phyloP scores from a whole-genome alignment of 257 asterid species.

The Fraxinus quadrangulata region DNA sequence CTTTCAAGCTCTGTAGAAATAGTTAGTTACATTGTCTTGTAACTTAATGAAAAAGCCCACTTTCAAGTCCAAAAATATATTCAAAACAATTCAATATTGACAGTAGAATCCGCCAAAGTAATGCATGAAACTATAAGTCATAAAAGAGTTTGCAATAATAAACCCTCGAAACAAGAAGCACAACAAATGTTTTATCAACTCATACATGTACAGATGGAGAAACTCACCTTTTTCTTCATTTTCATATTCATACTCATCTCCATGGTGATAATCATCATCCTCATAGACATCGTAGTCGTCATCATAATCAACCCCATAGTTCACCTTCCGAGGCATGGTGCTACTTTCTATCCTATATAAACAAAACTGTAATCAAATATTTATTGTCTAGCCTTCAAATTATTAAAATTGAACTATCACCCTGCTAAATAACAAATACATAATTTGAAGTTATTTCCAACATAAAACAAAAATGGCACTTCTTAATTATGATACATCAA shows the following conservation, averaged over 20 bases:
- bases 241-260: constrained; percentile 44
- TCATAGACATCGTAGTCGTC: constrained; percentile 54
- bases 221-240: constrained; percentile 57
- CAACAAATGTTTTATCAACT: not conserved
- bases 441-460: constrained; percentile 11
- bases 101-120: not conserved
- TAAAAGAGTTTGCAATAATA: not conserved
- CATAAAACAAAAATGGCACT: not conserved
- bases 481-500: not conserved
- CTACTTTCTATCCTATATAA: constrained; percentile 36
- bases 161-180: constrained; percentile 17
- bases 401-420: not conserved
- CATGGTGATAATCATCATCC: constrained; percentile 55
- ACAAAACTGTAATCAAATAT: not conserved
- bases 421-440: not conserved
- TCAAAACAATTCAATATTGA: constrained; percentile 1
- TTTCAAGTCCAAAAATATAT: not conserved
- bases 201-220: constrained; percentile 8
- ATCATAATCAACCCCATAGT: constrained; percentile 48
- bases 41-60: constrained; percentile 8
- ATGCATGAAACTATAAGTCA: not conserved
- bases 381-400: not conserved
- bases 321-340: constrained; percentile 81
- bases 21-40: not conserved
- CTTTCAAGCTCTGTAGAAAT: constrained; percentile 11